These are phyloP conservation scores for Xylaria flabelliformis DNA, from an alignment of 495 filamentous ascomycete genomes.

Conservation along the genomic window DNA sequence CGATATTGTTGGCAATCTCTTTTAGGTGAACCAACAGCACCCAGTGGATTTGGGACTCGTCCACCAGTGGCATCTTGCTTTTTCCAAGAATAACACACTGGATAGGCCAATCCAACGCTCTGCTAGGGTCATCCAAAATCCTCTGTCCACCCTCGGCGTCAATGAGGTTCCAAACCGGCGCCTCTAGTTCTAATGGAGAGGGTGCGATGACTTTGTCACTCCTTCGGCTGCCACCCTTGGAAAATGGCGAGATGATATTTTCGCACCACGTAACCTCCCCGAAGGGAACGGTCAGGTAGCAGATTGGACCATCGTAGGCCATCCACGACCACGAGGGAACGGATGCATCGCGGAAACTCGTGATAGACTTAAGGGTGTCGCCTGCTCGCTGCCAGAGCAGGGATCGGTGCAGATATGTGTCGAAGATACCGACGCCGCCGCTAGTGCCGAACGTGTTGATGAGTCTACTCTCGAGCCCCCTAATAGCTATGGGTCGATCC, in stretches of 20 bases:
- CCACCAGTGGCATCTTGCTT: background rate
- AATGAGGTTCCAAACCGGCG: background rate
- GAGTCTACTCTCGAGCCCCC: background rate
- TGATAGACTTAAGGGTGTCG: background rate
- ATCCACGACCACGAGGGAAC: slow-evolving; percentile 3
- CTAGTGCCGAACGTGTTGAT: background rate
- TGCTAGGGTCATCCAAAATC: background rate
- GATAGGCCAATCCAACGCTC: background rate
- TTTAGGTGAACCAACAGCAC: background rate
- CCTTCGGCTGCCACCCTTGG: background rate
- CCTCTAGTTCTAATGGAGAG: background rate
- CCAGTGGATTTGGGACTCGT: background rate
- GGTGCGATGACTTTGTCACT: background rate
- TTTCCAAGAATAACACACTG: background rate
- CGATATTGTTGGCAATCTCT: background rate
- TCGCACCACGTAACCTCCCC: background rate
- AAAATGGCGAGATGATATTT: background rate
- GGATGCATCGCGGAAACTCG: background rate
- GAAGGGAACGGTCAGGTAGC: background rate
- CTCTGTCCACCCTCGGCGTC: background rate
- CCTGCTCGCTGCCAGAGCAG: background rate
- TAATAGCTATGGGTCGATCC: background rate
- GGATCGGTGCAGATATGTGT: background rate
- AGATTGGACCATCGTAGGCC: background rate
- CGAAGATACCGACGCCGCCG: background rate